Evolutionary conservation across 495 filamentous ascomycete genomes (phyloP).

Genomic region (Amphirosellinia nigrospora): DNA sequence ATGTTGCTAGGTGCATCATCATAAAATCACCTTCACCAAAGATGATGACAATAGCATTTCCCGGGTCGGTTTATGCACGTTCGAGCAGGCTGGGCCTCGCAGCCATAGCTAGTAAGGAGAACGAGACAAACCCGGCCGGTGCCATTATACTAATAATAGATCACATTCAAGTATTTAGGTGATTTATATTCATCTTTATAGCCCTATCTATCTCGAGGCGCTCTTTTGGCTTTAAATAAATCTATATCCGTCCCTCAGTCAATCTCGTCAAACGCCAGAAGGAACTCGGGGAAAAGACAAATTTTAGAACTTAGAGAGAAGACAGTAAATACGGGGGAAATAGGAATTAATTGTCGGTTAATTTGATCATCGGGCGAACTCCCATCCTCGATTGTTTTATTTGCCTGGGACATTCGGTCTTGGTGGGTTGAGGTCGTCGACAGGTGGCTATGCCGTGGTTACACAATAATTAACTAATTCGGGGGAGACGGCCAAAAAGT

Average conservation of each 20-base stretch:
- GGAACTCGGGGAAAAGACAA: not conserved
- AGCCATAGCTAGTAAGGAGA: not conserved
- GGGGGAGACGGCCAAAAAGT: slow-evolving; percentile 13
- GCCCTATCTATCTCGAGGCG: too few relatives aligned
- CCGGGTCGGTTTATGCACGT: not conserved
- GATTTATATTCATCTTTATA: not conserved
- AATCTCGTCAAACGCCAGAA: not conserved
- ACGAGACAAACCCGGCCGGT: not conserved
- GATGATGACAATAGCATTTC: not conserved
- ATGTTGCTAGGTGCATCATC: not conserved
- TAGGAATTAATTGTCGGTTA: too few relatives aligned
- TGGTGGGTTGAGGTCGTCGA: not conserved
- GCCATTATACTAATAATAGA: slow-evolving; percentile 12
- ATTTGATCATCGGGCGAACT: not conserved
- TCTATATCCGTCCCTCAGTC: not conserved
- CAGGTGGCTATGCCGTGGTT: not conserved
- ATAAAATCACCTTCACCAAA: not conserved
- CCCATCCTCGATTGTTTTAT: not conserved
- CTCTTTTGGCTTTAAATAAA: not conserved
- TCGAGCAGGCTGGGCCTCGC: not conserved
- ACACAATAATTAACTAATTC: not conserved
- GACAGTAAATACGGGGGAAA: not conserved
- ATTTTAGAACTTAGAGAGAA: not conserved
- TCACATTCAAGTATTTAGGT: not conserved
- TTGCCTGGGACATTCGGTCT: not conserved